phyloP scores from a whole-genome alignment of 805 yeast species.

The Ogataea minuta region DNA sequence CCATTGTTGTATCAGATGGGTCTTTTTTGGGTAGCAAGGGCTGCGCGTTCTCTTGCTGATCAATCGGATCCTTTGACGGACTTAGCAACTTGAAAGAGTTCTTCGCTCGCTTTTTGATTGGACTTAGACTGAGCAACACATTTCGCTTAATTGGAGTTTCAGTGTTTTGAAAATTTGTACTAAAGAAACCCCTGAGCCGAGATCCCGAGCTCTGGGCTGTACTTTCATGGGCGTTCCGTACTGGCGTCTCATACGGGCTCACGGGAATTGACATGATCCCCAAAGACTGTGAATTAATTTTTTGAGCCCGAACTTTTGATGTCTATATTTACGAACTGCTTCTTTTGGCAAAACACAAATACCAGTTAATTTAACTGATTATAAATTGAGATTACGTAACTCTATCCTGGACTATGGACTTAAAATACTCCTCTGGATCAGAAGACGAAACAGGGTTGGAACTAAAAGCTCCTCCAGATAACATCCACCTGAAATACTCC shows the following conservation, averaged over 20 bases:
- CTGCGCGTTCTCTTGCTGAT: not conserved
- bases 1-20: conserved; percentile 4
- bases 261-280: not conserved
- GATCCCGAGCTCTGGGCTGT: conserved; percentile 15
- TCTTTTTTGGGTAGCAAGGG: not conserved
- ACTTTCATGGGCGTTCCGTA: not conserved
- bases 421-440: conserved; percentile 10
- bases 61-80: not conserved
- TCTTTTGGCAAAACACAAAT: conserved; percentile 4
- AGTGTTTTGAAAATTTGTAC: conserved; percentile 3
- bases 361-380: not conserved
- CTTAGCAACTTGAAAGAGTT: conserved; percentile 1
- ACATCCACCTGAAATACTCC: conserved; percentile 10
- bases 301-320: not conserved
- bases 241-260: conserved; percentile 4
- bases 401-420: conserved; percentile 7
- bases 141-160: conserved; percentile 15
- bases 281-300: not conserved
- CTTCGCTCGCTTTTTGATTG: conserved; percentile 5
- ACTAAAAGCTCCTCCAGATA: conserved; percentile 12
- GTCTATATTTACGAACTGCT: conserved; percentile 7
- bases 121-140: conserved; percentile 11
- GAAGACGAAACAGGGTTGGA: conserved; percentile 3
- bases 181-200: conserved; percentile 6
- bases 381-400: not conserved